phyloP scores from a whole-genome alignment of 2,329 filamentous ascomycete genomes.

The Uncinocarpus reesii region DNA sequence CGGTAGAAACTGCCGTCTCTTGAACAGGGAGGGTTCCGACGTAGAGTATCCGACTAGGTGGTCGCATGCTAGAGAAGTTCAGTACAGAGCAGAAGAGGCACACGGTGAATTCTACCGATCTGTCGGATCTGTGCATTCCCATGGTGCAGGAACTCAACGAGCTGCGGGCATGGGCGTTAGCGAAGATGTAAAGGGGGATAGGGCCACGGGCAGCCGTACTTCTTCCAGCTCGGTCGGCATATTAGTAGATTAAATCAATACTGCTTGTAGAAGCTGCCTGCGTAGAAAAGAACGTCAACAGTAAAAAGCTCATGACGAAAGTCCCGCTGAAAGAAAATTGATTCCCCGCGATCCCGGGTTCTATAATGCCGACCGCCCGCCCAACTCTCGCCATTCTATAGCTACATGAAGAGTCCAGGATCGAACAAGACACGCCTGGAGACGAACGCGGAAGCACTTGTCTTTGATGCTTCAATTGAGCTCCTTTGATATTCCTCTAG shows the following conservation, averaged over 20 bases:
- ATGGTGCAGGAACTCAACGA: conserved; percentile 87
- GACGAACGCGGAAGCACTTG: too few relatives aligned
- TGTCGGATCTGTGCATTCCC: conserved; percentile 84
- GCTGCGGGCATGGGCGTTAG: conserved; percentile 49
- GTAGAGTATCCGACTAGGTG: conserved; percentile 77
- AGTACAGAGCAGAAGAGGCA: not conserved
- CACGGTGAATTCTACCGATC: conserved; percentile 46
- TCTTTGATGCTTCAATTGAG: too few relatives aligned
- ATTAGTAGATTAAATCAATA: conserved; percentile 18
- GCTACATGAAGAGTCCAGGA: too few relatives aligned
- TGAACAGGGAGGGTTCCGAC: conserved; percentile 70
- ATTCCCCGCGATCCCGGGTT: conserved; percentile 3
- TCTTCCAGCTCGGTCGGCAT: conserved; percentile 73
- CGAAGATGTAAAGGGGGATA: conserved; percentile 7
- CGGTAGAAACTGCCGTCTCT: conserved; percentile 64
- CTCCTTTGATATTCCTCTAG: too few relatives aligned
- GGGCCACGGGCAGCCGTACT: conserved; percentile 38
- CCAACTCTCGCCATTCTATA: not conserved
- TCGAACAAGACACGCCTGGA: too few relatives aligned
- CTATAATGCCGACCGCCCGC: conserved; percentile 2
- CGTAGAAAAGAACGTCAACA: not conserved
- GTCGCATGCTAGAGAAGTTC: conserved; percentile 53
- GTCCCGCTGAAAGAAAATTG: not conserved
- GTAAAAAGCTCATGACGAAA: too few relatives aligned
- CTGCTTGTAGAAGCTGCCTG: not conserved